Percentiles rank a stretch among this genome's conserved stretches.
phyloP scores from a whole-genome alignment of 305 asterid species.

The Caryopteris hybrid region DNA sequence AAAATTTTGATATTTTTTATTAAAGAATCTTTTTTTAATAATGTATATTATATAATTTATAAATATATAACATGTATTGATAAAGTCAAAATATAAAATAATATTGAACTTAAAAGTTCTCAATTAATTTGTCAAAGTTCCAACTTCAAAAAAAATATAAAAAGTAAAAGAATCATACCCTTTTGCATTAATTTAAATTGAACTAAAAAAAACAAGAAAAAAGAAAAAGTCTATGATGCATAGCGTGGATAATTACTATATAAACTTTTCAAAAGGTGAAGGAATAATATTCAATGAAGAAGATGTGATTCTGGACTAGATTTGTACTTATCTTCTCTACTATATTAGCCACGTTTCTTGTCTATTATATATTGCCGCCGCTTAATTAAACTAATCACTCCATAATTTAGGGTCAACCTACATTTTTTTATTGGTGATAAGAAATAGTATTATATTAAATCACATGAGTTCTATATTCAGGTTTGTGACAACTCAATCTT shows the following conservation, averaged over 20 bases:
- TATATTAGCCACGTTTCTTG: constrained; percentile 9
- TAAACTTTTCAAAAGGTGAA: not conserved
- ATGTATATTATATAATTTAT: no score
- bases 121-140: no score
- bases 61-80: no score
- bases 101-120: no score
- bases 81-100: no score
- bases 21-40: no score
- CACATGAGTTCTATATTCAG: not conserved
- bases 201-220: no score
- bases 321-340: constrained; percentile 27
- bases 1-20: no score
- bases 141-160: no score
- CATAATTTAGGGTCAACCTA: no score
- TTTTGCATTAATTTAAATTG: no score
- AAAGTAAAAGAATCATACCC: no score
- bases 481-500: not conserved
- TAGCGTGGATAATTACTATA: not conserved
- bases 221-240: not conserved
- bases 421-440: not conserved
- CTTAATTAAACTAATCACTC: constrained; percentile 1
- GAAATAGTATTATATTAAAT: not conserved
- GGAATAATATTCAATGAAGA: constrained; percentile 2
- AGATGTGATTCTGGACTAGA: constrained; percentile 9
- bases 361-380: constrained; percentile 15